Conservation (phyloP, 176 grass and related monocot genomes). For the Oryza longistaminata region DNA sequence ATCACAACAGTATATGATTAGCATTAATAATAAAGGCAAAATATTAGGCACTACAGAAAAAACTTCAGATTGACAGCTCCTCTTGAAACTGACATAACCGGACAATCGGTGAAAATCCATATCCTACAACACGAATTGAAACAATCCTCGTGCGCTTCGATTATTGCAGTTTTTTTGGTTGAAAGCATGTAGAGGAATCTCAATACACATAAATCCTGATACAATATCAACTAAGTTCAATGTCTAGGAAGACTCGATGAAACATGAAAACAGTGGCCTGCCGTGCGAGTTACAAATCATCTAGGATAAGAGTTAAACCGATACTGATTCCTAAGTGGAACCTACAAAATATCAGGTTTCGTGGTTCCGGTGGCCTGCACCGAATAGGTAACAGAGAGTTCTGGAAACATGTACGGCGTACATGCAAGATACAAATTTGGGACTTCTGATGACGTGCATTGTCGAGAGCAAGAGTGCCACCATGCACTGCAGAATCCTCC, state of each 20-base stretch:
- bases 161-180: conserved; percentile 45
- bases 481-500: conserved; percentile 29
- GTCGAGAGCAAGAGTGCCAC: conserved; percentile 17
- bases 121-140: not conserved
- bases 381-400: conserved; percentile 41
- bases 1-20: not conserved
- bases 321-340: conserved; percentile 63
- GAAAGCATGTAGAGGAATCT: conserved; percentile 35
- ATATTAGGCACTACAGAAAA: not conserved
- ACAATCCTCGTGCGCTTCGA: conserved; percentile 38
- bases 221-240: conserved; percentile 25
- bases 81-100: not conserved
- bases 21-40: not conserved
- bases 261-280: not conserved
- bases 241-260: conserved; percentile 23
- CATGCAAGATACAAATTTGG: conserved; percentile 28
- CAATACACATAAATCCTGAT: conserved; percentile 32
- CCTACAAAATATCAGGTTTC: conserved; percentile 53
- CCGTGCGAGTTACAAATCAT: conserved; percentile 24
- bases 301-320: conserved; percentile 49
- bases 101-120: not conserved
- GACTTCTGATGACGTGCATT: not conserved
- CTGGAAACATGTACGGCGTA: conserved; percentile 16
- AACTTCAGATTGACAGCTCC: not conserved
- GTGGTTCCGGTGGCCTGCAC: conserved; percentile 30